Evolutionary conservation across 257 asterid genomes (phyloP).

Genomic region (Nicotiana tabacum): DNA sequence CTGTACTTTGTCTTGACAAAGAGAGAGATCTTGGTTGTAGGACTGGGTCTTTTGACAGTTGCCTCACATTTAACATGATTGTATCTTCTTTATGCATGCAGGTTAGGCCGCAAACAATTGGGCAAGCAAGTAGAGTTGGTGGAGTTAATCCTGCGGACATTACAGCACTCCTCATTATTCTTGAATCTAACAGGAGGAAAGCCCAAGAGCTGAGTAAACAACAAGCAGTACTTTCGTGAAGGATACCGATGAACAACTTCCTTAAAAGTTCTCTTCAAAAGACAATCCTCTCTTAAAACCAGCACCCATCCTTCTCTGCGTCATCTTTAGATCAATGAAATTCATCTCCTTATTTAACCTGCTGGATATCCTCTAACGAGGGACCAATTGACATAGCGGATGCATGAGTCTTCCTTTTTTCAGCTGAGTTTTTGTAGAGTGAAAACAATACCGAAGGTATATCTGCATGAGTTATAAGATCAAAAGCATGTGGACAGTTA

Average conservation of each 20-base stretch:
- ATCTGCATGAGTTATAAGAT: neutral
- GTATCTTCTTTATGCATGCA: slow-evolving; percentile 16
- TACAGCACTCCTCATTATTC: slow-evolving; percentile 89
- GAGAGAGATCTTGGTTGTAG: neutral
- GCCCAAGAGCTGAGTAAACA: slow-evolving; percentile 45
- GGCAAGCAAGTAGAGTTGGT: slow-evolving; percentile 98
- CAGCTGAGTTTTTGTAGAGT: neutral
- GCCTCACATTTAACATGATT: neutral
- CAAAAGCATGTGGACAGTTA: neutral
- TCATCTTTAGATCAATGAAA: neutral
- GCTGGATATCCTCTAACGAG: neutral
- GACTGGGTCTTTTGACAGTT: neutral
- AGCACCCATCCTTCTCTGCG: neutral
- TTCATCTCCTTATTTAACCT: neutral
- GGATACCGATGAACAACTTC: neutral
- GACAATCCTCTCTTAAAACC: slow-evolving; percentile 11
- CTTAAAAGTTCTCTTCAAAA: slow-evolving; percentile 24
- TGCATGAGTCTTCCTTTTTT: neutral
- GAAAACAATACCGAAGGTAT: neutral
- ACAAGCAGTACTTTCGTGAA: slow-evolving; percentile 22
- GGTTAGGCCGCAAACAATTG: slow-evolving; percentile 96
- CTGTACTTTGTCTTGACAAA: neutral
- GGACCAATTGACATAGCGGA: neutral
- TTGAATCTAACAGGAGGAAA: slow-evolving; percentile 77
- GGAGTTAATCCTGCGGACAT: slow-evolving; percentile 98